phyloP scores from a whole-genome alignment of 2,329 filamentous ascomycete species.

The Cercospora canescens region DNA sequence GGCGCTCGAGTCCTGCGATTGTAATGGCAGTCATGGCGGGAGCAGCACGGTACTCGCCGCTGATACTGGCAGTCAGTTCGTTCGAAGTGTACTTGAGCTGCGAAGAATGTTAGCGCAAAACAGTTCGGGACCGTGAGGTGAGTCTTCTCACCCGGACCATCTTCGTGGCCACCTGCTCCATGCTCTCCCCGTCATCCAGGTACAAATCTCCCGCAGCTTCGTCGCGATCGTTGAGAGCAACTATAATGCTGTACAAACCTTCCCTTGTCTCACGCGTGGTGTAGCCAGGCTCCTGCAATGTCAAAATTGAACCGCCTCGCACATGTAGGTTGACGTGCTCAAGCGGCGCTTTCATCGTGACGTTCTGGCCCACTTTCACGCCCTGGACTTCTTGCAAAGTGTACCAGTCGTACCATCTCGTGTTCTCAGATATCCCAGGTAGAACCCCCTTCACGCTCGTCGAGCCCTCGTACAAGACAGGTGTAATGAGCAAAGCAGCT shows the following conservation, averaged over 20 bases:
- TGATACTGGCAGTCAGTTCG: conserved; percentile 20
- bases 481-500: conserved; percentile 62
- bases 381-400: conserved; percentile 56
- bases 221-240: conserved; percentile 13
- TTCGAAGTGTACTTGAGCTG: conserved; percentile 24
- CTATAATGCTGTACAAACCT: conserved; percentile 15
- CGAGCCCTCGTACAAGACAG: conserved; percentile 62
- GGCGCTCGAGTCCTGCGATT: conserved; percentile 22
- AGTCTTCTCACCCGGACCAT: conserved; percentile 41
- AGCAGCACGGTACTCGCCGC: conserved; percentile 24
- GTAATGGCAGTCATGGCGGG: conserved; percentile 30
- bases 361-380: conserved; percentile 39
- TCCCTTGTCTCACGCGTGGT: conserved; percentile 20
- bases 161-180: conserved; percentile 57
- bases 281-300: conserved; percentile 26
- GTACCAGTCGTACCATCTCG: conserved; percentile 77
- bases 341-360: conserved; percentile 29
- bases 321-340: conserved; percentile 31
- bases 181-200: conserved; percentile 70
- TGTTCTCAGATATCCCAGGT: conserved; percentile 59
- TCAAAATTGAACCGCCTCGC: conserved; percentile 25
- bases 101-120: not conserved
- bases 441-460: conserved; percentile 66
- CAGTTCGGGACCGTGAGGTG: not conserved
- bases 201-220: conserved; percentile 16